A percentile compares a stretch with the other conserved stretches of the same genome.
These are phyloP conservation scores for Termitomyces sp. DNA, from an alignment of 768 basidiomycete genomes.

Conservation along the genomic window DNA sequence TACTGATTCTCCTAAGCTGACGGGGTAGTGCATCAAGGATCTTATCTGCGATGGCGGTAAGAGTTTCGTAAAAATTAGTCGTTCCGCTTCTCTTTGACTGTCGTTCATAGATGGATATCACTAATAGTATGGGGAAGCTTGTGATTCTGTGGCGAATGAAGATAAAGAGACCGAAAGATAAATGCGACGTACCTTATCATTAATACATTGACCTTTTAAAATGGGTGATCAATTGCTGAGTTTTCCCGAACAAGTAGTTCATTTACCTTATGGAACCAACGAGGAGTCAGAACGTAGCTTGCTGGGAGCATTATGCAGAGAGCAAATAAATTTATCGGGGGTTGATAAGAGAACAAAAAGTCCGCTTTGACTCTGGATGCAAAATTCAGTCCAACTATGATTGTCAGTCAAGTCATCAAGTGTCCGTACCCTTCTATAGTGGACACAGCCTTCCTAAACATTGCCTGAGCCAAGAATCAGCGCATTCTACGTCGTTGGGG, in stretches of 20 bases:
- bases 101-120: constrained; percentile 83
- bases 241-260: not conserved
- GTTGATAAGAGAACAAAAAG: constrained; percentile 89
- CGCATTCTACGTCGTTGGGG: not conserved
- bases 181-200: constrained; percentile 58
- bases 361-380: constrained; percentile 74
- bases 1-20: constrained; percentile 68
- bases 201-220: constrained; percentile 74
- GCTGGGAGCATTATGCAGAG: constrained; percentile 83
- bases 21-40: constrained; percentile 73
- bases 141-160: constrained; percentile 44
- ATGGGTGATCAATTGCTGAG: constrained; percentile 6
- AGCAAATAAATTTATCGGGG: constrained; percentile 88
- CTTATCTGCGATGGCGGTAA: constrained; percentile 61
- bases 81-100: constrained; percentile 69
- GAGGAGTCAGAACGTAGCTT: constrained; percentile 80
- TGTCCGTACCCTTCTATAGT: constrained; percentile 81
- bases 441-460: constrained; percentile 91
- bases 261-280: constrained; percentile 93
- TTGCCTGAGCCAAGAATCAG: constrained; percentile 47
- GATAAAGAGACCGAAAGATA: not conserved
- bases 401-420: not conserved
- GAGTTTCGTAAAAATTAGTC: constrained; percentile 65
- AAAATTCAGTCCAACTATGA: constrained; percentile 1
- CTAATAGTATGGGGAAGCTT: constrained; percentile 77